Percentiles rank a stretch among this genome's conserved stretches.
These are phyloP conservation scores for Asclepias syriaca DNA, from an alignment of 257 asterid species.

Conservation along the genomic window DNA sequence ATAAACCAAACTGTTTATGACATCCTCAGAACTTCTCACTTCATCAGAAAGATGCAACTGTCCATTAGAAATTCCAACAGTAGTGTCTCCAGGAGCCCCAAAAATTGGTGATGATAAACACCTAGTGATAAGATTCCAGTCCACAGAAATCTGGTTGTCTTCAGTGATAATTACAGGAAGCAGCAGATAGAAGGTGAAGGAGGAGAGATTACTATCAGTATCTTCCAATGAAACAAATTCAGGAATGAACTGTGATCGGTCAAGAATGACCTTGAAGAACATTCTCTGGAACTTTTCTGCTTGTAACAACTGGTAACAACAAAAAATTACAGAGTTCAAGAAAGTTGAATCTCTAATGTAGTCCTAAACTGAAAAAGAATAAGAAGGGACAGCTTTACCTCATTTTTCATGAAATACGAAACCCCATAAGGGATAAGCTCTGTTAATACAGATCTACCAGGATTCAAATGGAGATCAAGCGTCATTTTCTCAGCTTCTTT, in stretches of 20 bases:
- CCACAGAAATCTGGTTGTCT: slow-evolving; percentile 51
- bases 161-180: slow-evolving; percentile 58
- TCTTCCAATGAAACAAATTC: slow-evolving; percentile 60
- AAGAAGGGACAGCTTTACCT: too few relatives aligned
- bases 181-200: slow-evolving; percentile 67
- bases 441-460: too few relatives aligned
- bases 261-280: slow-evolving; percentile 75
- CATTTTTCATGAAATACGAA: too few relatives aligned
- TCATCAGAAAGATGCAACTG: slow-evolving; percentile 76
- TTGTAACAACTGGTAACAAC: slow-evolving; percentile 47
- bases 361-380: slow-evolving; percentile 18
- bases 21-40: slow-evolving; percentile 44
- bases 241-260: slow-evolving; percentile 52
- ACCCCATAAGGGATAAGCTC: too few relatives aligned
- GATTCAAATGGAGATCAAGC: too few relatives aligned
- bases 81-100: slow-evolving; percentile 30
- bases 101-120: slow-evolving; percentile 85
- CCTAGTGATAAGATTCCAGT: slow-evolving; percentile 70
- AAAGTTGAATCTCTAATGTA: slow-evolving; percentile 1
- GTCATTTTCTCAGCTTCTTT: too few relatives aligned
- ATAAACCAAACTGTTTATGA: slow-evolving; percentile 74
- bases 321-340: slow-evolving; percentile 19
- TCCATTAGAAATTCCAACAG: slow-evolving; percentile 31
- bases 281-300: slow-evolving; percentile 81
- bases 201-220: slow-evolving; percentile 27